Evolutionary conservation across 768 basidiomycete species (phyloP).

Genomic region (Leccinum incarnatum): DNA sequence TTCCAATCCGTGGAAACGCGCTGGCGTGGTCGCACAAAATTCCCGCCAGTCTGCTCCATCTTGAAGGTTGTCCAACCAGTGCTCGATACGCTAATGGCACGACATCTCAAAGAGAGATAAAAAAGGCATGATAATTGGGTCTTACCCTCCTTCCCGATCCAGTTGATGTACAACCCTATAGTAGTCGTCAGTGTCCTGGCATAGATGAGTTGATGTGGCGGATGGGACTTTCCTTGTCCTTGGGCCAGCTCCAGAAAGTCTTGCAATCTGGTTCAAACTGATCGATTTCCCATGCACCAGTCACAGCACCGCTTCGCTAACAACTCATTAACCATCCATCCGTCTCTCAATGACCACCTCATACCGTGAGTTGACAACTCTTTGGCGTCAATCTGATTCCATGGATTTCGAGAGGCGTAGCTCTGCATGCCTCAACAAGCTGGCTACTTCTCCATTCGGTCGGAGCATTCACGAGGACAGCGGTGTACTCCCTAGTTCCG

Average conservation of each 20-base stretch:
- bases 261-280: constrained; percentile 30
- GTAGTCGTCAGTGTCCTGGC: not conserved
- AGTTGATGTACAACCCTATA: constrained; percentile 22
- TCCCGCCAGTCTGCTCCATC: constrained; percentile 27
- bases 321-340: not conserved
- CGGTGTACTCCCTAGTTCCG: constrained; percentile 28
- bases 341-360: not conserved
- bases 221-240: constrained; percentile 25
- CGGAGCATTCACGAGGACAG: constrained; percentile 28
- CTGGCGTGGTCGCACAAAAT: constrained; percentile 35
- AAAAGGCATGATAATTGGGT: not conserved
- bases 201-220: not conserved
- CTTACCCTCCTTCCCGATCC: constrained; percentile 25
- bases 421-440: constrained; percentile 27
- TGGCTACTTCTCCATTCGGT: constrained; percentile 10
- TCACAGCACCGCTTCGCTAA: constrained; percentile 17
- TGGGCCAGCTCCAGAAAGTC: constrained; percentile 27
- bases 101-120: not conserved
- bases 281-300: constrained; percentile 28
- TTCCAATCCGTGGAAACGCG: constrained; percentile 22
- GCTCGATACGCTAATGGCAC: constrained; percentile 26
- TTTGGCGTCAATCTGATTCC: constrained; percentile 18
- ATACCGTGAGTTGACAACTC: constrained; percentile 22
- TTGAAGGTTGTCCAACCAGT: constrained; percentile 30
- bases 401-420: constrained; percentile 24